These are phyloP conservation scores for Ganoderma lucidum DNA, from an alignment of 1,284 basidiomycete species.

Conservation along the genomic window DNA sequence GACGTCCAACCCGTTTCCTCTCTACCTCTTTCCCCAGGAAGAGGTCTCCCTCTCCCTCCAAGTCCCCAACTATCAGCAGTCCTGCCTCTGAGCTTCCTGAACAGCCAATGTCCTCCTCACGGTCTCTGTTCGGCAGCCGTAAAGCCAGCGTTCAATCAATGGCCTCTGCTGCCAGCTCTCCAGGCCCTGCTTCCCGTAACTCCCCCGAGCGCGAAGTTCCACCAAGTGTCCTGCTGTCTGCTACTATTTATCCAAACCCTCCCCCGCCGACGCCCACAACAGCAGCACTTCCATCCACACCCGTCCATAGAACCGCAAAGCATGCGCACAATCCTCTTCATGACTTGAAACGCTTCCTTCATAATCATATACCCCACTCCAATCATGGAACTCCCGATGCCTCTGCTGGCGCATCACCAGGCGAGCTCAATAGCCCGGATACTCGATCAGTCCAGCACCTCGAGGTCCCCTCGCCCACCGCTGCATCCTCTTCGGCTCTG, in stretches of 20 bases:
- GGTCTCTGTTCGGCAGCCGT: conserved; percentile 36
- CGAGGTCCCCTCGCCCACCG: conserved; percentile 41
- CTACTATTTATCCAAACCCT: conserved; percentile 21
- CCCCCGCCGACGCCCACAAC: conserved; percentile 25
- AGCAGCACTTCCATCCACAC: conserved; percentile 7
- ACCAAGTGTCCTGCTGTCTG: conserved; percentile 22
- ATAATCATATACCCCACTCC: conserved; percentile 82
- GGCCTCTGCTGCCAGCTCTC: conserved; percentile 34
- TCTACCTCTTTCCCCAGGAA: conserved; percentile 37
- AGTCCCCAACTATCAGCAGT: conserved; percentile 25
- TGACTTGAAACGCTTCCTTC: conserved; percentile 92
- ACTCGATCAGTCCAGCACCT: conserved; percentile 41
- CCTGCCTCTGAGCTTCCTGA: conserved; percentile 24
- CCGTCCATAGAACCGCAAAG: conserved; percentile 37
- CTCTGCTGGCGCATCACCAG: conserved; percentile 44
- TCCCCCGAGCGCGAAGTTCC: conserved; percentile 34
- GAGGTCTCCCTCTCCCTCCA: conserved; percentile 39
- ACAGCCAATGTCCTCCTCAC: conserved; percentile 28
- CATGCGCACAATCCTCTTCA: conserved; percentile 76
- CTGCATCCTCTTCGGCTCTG: conserved; percentile 30
- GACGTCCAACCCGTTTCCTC: conserved; percentile 41
- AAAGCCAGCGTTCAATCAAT: conserved; percentile 34
- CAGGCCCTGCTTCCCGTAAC: conserved; percentile 32
- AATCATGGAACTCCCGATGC: conserved; percentile 34
- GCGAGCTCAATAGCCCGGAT: conserved; percentile 44